Base-by-base conservation (phyloP, 768 basidiomycete genomes). In the Pholiota microspora region DNA sequence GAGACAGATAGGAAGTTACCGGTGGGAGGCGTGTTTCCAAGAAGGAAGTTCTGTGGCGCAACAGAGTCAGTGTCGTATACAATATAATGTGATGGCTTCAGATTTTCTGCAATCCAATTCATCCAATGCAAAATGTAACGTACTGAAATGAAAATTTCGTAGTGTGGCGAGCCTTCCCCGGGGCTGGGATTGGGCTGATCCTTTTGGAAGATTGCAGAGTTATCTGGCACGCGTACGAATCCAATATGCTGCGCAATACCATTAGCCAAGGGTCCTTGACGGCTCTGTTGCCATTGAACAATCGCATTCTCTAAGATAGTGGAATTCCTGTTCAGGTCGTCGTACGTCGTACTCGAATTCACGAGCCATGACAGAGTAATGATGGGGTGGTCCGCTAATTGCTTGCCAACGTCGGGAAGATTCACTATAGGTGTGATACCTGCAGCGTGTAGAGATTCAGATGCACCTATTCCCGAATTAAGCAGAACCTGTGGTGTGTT, bases 391-490 rank as follows among this genome's bases (percentile, higher is more conserved):
- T 71, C 51, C 29, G 40, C 40, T 6, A 51, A 28, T 10, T 51
- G 40, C 31, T 21, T 28, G 16, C 51, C 51, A 13, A 51, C 51
- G 38, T 35, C 51, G 18, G 51, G 51, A 12, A 51, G 42, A 21
- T 32, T 31, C 4, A 67, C 48, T 2, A 67, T 31, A 7, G 66
- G 50, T 6, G 49, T 36, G 35, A 72, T 67, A 2, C 62, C 63
- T 2, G 66, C 51, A 0, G 51, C 23, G 23, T 49, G 16, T 2
- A 71, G 60, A 3, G 38, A 45, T 4, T 48, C 42, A 8, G 55
- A 21, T 25, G 67, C 57, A 15, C 73, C 72, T 49, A 74, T 70
- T 8, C 71, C 71, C 5, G 69, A 70, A n/a, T 67, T 59, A 15
- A 71, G 32, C 7, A 73, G 64, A 16, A 74, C 61, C 13, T 60